A percentile compares a stretch with the other conserved stretches of the same genome.
These are phyloP conservation scores for Cytospora piceae DNA, from an alignment of 2,329 filamentous ascomycete genomes.

Conservation along the genomic window DNA sequence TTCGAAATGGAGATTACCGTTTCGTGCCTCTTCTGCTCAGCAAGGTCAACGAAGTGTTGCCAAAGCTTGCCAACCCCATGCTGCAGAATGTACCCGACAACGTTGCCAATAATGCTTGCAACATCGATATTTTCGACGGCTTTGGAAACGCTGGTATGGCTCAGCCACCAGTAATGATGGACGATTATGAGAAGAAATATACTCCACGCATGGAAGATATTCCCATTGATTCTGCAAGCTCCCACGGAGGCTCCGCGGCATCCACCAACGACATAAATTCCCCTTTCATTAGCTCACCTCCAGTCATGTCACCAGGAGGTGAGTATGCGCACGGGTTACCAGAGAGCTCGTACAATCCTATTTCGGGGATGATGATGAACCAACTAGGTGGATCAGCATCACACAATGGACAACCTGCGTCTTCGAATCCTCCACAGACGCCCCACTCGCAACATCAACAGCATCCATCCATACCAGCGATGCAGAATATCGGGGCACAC, in stretches of 20 bases:
- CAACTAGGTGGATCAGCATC: constrained; percentile 44
- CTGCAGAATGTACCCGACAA: constrained; percentile 63
- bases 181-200: constrained; percentile 54
- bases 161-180: constrained; percentile 53
- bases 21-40: constrained; percentile 77
- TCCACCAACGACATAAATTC: constrained; percentile 50
- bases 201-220: constrained; percentile 47
- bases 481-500: constrained; percentile 40
- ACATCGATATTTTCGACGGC: constrained; percentile 67
- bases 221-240: constrained; percentile 44
- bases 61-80: constrained; percentile 63
- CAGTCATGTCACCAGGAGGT: constrained; percentile 56
- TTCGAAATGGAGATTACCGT: constrained; percentile 76
- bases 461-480: constrained; percentile 40
- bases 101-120: constrained; percentile 38
- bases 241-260: constrained; percentile 36
- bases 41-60: constrained; percentile 75
- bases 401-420: constrained; percentile 24
- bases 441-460: constrained; percentile 39
- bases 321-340: constrained; percentile 51
- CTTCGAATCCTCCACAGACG: constrained; percentile 31
- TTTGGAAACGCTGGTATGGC: constrained; percentile 67
- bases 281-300: constrained; percentile 57
- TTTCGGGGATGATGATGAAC: constrained; percentile 59
- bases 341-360: constrained; percentile 48